Base-by-base conservation (phyloP, 805 yeast species). In the Candida schatavii region DNA sequence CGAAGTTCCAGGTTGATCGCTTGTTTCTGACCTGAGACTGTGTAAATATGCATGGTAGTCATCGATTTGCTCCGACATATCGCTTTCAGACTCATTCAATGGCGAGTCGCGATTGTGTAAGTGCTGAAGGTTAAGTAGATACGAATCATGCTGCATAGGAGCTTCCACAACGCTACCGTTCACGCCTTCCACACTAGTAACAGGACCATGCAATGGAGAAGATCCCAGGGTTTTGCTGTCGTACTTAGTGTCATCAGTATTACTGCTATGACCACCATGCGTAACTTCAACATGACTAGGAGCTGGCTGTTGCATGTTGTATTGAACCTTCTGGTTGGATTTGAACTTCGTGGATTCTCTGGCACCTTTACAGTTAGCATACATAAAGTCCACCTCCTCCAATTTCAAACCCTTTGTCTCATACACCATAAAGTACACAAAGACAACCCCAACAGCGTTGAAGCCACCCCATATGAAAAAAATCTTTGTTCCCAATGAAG, bases 391-490 rank as follows among this genome's bases (percentile, higher is more conserved):
- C 40, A 88, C 82, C 50, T 88, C 88, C 62, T 88, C 96, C 57
- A 88, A 73, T 52, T 81, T 78, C 39, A 87, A 68, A 0, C 95
- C 95, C 52, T 79, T 83, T 0, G 96, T 87, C 59, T 86, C 93
- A 62, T 82, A 86, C 26, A 85, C 87, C 42, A 75, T 68, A 39
- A 84, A 76, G 59, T 81, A 83, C 4, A 81, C 81, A 46, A 81
- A 75, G 3, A 83, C 48, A 3, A 78, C 75, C 1, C 84, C 88
- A 3, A 72, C 34, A 2, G 78, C 66, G 59, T 82, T 84, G 44
- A 79, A 64, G 0, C 85, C 78, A 3, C 93, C 93, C 95, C 95
- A 86, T 4, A 86, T 66, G 58, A 84, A 86, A 60, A 85, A 86
- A 20, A 86, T 84, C 46, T 77, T 81, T 22, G 82, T 77, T 0